Percentiles rank a stretch among this genome's conserved stretches.
Conservation (phyloP, 768 basidiomycete species). For the Solioccasus polychromus region DNA sequence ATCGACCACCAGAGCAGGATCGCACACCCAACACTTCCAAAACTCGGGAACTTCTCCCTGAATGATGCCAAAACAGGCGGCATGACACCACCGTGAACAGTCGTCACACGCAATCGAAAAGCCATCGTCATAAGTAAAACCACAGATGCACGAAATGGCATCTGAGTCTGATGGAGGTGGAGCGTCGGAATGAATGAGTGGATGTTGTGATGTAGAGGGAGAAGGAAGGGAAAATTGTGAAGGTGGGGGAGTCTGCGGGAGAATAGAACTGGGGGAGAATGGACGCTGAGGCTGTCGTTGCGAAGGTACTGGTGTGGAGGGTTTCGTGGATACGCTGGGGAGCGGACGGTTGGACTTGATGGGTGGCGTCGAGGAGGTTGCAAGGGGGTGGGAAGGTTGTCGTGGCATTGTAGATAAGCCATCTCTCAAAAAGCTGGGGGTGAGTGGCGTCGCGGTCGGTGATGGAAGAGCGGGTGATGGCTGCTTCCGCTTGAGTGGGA, state of each 20-base stretch:
- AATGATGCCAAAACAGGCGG: constrained; percentile 68
- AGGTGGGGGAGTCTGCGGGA: constrained; percentile 13
- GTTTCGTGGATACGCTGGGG: constrained; percentile 12
- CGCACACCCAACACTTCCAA: constrained; percentile 74
- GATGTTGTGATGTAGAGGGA: constrained; percentile 22
- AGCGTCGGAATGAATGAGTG: constrained; percentile 11
- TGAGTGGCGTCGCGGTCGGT: constrained; percentile 7
- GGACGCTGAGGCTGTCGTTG: constrained; percentile 13
- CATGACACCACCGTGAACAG: constrained; percentile 84
- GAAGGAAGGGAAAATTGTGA: constrained; percentile 15
- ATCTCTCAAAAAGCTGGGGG: constrained; percentile 7
- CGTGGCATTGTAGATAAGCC: constrained; percentile 9
- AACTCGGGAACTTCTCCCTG: constrained; percentile 63
- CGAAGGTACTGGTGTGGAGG: constrained; percentile 9
- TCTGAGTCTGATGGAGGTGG: constrained; percentile 39
- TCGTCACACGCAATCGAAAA: constrained; percentile 83
- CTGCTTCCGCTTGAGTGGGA: constrained; percentile 44
- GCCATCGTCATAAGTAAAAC: constrained; percentile 72
- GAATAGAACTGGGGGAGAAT: constrained; percentile 19
- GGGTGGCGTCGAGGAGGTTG: constrained; percentile 17
- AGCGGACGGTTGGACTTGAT: constrained; percentile 7
- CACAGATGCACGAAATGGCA: constrained; percentile 71
- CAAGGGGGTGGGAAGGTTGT: constrained; percentile 17
- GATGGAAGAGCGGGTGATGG: constrained; percentile 20
- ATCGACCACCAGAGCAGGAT: constrained; percentile 44